Conservation (phyloP, 306 rosid genomes). For the Ochetophila trinervis region DNA sequence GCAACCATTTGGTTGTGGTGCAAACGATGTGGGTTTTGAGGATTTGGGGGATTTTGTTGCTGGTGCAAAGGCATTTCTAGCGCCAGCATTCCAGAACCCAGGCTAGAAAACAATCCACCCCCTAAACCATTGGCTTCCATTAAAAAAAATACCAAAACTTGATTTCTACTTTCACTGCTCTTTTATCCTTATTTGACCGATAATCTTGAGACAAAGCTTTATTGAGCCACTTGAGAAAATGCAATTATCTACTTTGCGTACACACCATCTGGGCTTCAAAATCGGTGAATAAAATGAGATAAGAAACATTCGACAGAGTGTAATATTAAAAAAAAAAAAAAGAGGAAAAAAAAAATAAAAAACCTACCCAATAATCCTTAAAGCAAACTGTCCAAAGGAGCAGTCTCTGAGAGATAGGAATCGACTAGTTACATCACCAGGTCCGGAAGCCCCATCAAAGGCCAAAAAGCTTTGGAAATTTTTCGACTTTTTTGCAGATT, state of each 20-base stretch:
- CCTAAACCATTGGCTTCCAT: constrained; percentile 70
- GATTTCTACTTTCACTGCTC: neutral
- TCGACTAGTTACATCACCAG: constrained; percentile 15
- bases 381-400: constrained; percentile 15
- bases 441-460: neutral
- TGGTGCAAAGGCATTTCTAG: constrained; percentile 58
- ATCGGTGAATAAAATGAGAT: too few species aligned
- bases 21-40: constrained; percentile 49
- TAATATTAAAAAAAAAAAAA: neutral
- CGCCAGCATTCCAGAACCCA: constrained; percentile 55
- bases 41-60: constrained; percentile 38
- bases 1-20: constrained; percentile 47
- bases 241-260: neutral
- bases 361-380: constrained; percentile 26
- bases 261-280: neutral
- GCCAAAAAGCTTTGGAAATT: neutral
- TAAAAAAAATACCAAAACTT: constrained; percentile 4
- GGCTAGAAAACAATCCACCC: constrained; percentile 53
- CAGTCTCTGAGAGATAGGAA: constrained; percentile 8
- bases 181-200: neutral
- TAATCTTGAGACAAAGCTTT: neutral
- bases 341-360: neutral
- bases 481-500: neutral
- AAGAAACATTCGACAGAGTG: constrained; percentile 3
- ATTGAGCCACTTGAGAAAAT: neutral